Conservation (phyloP, 2,329 filamentous ascomycete species). For the Penicillium sp. region DNA sequence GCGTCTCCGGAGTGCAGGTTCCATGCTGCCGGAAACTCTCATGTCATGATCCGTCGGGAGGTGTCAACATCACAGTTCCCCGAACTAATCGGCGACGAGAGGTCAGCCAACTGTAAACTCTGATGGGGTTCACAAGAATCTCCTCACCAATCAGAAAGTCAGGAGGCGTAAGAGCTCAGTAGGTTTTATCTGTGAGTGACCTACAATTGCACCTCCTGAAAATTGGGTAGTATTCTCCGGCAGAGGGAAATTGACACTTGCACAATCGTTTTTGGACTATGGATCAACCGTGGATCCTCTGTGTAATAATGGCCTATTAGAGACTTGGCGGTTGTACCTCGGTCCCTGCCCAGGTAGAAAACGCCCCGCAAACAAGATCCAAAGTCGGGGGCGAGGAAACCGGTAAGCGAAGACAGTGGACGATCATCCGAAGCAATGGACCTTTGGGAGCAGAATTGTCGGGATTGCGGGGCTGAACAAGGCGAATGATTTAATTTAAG, state of each 20-base stretch:
- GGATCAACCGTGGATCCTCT: constrained; percentile 26
- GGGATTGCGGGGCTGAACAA: constrained; percentile 12
- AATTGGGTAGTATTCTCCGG: constrained; percentile 24
- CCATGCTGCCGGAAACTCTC: constrained; percentile 26
- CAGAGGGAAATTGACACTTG: neutral
- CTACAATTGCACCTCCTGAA: constrained; percentile 16
- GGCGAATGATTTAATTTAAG: constrained; percentile 2
- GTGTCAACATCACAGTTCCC: constrained; percentile 20
- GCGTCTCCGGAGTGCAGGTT: constrained; percentile 22
- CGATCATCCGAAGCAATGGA: constrained; percentile 17
- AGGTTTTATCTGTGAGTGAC: constrained; percentile 3
- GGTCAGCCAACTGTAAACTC: constrained; percentile 4
- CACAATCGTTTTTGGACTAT: neutral
- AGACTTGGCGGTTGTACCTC: constrained; percentile 18
- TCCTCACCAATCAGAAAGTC: constrained; percentile 14
- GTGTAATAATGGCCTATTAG: constrained; percentile 19
- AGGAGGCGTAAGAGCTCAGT: neutral
- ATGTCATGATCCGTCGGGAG: constrained; percentile 26
- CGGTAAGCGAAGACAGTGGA: neutral
- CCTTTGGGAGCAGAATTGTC: neutral
- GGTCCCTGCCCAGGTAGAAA: constrained; percentile 14
- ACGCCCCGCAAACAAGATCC: constrained; percentile 10
- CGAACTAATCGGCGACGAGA: constrained; percentile 6
- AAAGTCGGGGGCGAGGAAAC: constrained; percentile 10
- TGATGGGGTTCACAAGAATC: constrained; percentile 8